A percentile compares a stretch with the other conserved stretches of the same genome.
phyloP scores from a whole-genome alignment of 805 yeast species.

The Kuraishia molischiana region DNA sequence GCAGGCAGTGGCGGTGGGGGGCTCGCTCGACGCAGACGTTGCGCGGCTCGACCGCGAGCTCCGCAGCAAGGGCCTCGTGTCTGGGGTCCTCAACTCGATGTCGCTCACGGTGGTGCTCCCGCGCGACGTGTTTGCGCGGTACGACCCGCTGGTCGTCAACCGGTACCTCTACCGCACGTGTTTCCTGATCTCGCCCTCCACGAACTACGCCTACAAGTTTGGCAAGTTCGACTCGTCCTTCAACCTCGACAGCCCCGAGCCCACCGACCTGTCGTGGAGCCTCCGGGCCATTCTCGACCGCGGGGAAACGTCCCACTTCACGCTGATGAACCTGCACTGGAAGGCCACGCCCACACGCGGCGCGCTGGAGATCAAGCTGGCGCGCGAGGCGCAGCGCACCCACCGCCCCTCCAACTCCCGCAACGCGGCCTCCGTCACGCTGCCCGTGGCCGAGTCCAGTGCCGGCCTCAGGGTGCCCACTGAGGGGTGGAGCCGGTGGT shows the following conservation, averaged over 20 bases:
- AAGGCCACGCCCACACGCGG: neutral
- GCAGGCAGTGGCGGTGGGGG: constrained; percentile 7
- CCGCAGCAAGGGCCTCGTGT: constrained; percentile 1
- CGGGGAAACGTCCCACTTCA: constrained; percentile 7
- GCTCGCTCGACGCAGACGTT: constrained; percentile 11
- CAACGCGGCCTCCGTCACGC: constrained; percentile 6
- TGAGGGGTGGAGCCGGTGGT: constrained; percentile 19
- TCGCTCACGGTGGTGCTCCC: constrained; percentile 11
- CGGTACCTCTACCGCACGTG: constrained; percentile 15
- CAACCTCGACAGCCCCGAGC: neutral
- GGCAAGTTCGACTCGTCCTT: constrained; percentile 10
- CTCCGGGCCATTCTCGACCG: neutral
- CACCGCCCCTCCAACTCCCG: constrained; percentile 4
- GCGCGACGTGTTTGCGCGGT: constrained; percentile 7
- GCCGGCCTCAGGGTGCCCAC: neutral
- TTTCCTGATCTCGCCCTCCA: constrained; percentile 12
- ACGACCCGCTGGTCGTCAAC: constrained; percentile 13
- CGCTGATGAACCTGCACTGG: constrained; percentile 15
- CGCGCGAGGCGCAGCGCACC: neutral
- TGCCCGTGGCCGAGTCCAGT: neutral
- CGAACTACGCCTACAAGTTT: constrained; percentile 14
- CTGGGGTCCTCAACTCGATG: constrained; percentile 3
- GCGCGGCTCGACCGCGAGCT: constrained; percentile 10
- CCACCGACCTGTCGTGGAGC: neutral
- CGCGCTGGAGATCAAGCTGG: neutral